Evolutionary conservation across 2,329 filamentous ascomycete species (phyloP), one percentile per base, ranked within the genome.

Genomic region (Talaromyces amestolkiae): DNA sequence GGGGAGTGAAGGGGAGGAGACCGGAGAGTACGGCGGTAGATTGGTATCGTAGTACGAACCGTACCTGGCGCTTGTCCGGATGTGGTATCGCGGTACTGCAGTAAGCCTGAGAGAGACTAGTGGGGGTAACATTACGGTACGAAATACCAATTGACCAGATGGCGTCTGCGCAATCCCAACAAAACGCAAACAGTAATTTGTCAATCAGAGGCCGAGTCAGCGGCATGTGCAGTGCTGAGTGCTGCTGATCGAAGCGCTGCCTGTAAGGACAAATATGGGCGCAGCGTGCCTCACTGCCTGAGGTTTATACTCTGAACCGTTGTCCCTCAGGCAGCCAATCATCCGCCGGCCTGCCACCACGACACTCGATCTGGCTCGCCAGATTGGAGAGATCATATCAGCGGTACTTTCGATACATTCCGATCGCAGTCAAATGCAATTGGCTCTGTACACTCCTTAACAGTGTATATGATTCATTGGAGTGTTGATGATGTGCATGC

Each of bases 181-280:
- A 63, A 63, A 63, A 61, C 39, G 35, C 51, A 37, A 24, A 53
- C 13, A 17, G 49, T 56, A 15, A 54, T 37, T 64, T 45, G 61
- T 37, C 53, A 65, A 59, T 65, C 35, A 62, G 59, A 65, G 22
- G 41, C 19, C 64, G 51, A 17, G 51, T 24, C 41, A 22, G 15
- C 59, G n/a, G 53, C 64, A 66, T 66, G 64, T 66, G 64, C 53
- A 39, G 58, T 56, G 31, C 33, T 37, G 31, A 56, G 33, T 39
- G 19, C 33, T 37, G 51, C 51, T 54, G 51, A 15, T 19, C 31
- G n/a, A 35, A 19, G 22, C 19, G 6, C 19, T 47, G 22, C 45
- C 19, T 13, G 24, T 31, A 6, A 31, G 27, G 27, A 31, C 27
- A 54, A 24, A 35, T 35, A 19, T 54, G 51, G 27, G 17, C 31